phyloP scores from a whole-genome alignment of 129 eudicot genomes.

The Scalesia atractyloides region DNA sequence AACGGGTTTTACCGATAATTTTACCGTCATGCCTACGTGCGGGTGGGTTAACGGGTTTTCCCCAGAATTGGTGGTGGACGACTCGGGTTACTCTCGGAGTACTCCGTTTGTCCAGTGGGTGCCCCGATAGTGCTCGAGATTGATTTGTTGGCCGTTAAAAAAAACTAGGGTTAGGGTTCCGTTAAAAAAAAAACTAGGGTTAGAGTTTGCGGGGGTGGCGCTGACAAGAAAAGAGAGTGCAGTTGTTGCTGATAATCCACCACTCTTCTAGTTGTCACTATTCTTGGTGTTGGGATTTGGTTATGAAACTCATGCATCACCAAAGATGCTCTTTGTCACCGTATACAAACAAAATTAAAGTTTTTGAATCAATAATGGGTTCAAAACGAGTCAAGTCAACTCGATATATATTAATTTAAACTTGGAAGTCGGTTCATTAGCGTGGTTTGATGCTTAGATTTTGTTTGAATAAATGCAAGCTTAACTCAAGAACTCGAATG shows the following conservation, averaged over 20 bases:
- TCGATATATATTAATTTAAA: background rate
- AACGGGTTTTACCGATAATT: no score
- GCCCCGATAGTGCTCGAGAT: no score
- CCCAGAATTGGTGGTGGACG: no score
- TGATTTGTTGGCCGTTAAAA: no score
- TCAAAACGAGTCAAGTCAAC: background rate
- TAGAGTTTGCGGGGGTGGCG: no score
- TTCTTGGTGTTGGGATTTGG: background rate
- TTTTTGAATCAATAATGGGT: background rate
- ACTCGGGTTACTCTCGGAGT: no score
- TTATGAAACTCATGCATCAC: background rate
- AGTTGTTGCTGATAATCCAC: background rate
- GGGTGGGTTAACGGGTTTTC: no score
- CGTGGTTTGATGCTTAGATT: background rate
- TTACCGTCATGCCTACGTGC: no score
- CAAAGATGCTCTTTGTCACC: slow-evolving; percentile 13
- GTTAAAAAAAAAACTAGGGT: no score
- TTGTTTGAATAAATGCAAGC: background rate
- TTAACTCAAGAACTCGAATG: background rate
- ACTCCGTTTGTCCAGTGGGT: no score
- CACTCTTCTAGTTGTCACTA: background rate
- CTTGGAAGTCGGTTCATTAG: background rate
- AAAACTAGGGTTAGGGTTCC: no score
- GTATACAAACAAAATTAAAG: background rate
- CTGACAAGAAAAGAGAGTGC: no score